Base-by-base conservation (phyloP, 768 basidiomycete genomes). In the Tylopilus sp. region DNA sequence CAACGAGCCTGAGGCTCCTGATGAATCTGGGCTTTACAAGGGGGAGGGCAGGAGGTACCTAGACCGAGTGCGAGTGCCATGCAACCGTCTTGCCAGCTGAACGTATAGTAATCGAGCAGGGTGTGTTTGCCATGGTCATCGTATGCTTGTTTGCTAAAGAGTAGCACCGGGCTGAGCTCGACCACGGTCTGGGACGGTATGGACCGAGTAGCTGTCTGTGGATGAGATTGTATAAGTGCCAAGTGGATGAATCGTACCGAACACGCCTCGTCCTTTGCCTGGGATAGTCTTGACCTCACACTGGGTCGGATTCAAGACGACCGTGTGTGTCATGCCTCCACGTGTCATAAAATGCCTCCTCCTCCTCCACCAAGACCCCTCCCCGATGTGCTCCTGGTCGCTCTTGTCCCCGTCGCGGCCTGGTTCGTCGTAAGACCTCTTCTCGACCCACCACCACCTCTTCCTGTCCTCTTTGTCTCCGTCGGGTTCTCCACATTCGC, bases 401-500 rank as follows among this genome's bases (percentile, higher is more conserved):
- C 81, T 7, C 70, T 91, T 51, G 67, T 85, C 26, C 89, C 90
- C 18, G 65, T 88, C 44, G 87, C 84, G 1, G 64, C 73, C 3
- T 91, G 88, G 86, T 85, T 91, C 63, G 73, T 91, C 30, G 57
- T 85, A 0, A 76, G 89, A 23, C 88, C 89, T 0, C 73, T 91
- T 4, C 70, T 91, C 6, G 81, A 84, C 52, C 88, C 88, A 0
- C 62, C 77, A 0, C 88, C 88, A 1, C 75, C 81, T 2, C 71
- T 91, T 12, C 88, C 88, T 2, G 82, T 82, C 0, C 71, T 98
- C 20, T 85, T 89, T 62, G 82, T 82, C 1, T 90, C 86, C 13
- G 57, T 93, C 44, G 94, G 95, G 0, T 86, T 95, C 69, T 86
- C 91, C 2, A 69, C 95, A 43, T 76, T 93, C 55, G 91, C 94